Evolutionary conservation across 129 eudicot genomes (phyloP).

Genomic region (Pulicaria dysenterica): DNA sequence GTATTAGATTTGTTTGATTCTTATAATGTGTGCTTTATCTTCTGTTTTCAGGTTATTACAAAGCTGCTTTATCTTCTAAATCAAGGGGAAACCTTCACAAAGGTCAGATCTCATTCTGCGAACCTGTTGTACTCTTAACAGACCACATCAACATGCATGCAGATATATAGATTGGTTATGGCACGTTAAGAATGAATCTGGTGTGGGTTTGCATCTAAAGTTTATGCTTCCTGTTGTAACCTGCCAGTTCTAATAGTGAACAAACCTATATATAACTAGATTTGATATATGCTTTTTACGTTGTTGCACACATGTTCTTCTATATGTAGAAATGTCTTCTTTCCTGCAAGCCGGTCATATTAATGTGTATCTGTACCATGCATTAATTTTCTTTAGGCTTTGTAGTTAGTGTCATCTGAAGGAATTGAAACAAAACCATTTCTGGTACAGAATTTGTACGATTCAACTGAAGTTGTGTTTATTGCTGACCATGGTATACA

Average conservation of each 20-base stretch:
- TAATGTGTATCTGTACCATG: constrained; percentile 9
- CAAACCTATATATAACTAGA: neutral
- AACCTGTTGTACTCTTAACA: constrained; percentile 14
- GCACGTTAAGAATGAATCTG: neutral
- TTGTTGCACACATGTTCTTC: neutral
- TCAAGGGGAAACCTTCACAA: constrained; percentile 92
- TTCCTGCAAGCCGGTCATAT: neutral
- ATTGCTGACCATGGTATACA: neutral
- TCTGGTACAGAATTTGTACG: neutral
- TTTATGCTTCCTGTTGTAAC: neutral
- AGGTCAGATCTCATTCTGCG: constrained; percentile 47
- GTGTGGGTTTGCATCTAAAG: neutral
- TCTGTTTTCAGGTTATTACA: constrained; percentile 74
- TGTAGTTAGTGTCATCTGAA: neutral
- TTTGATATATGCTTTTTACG: neutral
- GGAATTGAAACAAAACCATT: neutral
- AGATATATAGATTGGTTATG: constrained; percentile 20
- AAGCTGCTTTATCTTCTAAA: constrained; percentile 93
- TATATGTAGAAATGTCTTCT: neutral
- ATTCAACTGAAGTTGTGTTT: constrained; percentile 3
- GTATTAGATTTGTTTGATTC: neutral
- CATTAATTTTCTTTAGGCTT: constrained; percentile 5
- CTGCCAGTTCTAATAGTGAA: neutral
- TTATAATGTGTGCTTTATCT: constrained; percentile 1
- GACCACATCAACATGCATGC: constrained; percentile 17